Evolutionary conservation across 2,329 filamentous ascomycete genomes (phyloP).

Genomic region (Ophiosphaerella herpotricha): DNA sequence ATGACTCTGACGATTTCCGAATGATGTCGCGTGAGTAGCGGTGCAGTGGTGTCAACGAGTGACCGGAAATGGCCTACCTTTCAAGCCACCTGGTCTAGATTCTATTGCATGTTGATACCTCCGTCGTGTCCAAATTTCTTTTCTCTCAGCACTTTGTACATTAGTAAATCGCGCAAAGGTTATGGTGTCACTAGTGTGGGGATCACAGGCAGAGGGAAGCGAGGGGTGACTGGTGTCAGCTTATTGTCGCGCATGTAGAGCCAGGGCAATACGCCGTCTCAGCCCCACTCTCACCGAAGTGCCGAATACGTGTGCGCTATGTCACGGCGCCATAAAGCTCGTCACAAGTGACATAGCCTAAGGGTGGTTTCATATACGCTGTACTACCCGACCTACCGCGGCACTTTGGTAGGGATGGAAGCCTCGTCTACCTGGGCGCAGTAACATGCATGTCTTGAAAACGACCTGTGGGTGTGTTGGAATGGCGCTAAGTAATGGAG

Average conservation of each 20-base stretch:
- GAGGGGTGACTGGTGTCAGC: not conserved
- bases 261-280: not conserved
- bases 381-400: not conserved
- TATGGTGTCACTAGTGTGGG: not conserved
- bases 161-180: too few species aligned
- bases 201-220: not conserved
- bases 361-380: too few species aligned
- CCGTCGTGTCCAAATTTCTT: not conserved
- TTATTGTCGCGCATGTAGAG: not conserved
- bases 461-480: not conserved
- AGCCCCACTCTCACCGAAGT: constrained; percentile 1
- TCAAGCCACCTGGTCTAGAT: too few species aligned
- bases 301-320: not conserved
- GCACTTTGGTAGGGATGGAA: not conserved
- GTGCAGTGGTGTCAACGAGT: too few species aligned
- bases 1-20: not conserved
- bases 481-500: not conserved
- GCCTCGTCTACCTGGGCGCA: constrained; percentile 2
- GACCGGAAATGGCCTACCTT: too few species aligned
- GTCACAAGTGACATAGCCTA: too few species aligned
- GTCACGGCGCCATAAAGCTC: not conserved
- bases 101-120: too few species aligned
- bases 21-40: not conserved
- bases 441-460: constrained; percentile 3
- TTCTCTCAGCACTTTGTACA: not conserved